Percentiles rank a stretch among this genome's conserved stretches.
Evolutionary conservation across 2,329 filamentous ascomycete species (phyloP).

Genomic region (Monosporascus ibericus): DNA sequence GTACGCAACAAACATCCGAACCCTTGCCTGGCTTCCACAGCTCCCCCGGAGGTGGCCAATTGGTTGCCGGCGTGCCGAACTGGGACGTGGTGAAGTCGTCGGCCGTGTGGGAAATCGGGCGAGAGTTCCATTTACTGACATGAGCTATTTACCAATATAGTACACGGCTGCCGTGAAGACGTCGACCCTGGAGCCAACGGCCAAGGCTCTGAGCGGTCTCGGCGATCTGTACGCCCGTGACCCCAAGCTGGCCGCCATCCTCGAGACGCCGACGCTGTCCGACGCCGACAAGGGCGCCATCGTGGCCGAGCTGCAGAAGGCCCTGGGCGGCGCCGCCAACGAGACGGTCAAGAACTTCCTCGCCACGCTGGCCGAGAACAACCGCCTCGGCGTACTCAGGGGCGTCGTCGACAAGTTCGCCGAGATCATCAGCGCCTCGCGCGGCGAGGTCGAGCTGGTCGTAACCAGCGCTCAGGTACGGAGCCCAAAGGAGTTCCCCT

Average conservation of each 20-base stretch:
- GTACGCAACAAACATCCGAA: constrained; percentile 50
- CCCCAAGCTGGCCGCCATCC: constrained; percentile 69
- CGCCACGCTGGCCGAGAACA: constrained; percentile 86
- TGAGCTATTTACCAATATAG: constrained; percentile 46
- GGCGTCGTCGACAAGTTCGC: constrained; percentile 83
- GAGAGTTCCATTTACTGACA: not conserved
- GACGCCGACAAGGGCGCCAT: constrained; percentile 78
- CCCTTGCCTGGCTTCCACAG: constrained; percentile 9
- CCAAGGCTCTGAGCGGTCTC: constrained; percentile 71
- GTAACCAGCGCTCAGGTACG: constrained; percentile 86
- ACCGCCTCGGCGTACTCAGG: constrained; percentile 78
- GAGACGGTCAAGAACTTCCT: constrained; percentile 94
- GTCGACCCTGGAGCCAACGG: constrained; percentile 75
- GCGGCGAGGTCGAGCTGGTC: constrained; percentile 87
- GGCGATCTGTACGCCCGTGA: constrained; percentile 72
- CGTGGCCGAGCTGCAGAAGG: constrained; percentile 81
- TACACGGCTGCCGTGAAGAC: constrained; percentile 95
- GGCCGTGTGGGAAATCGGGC: no score
- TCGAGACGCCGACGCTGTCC: constrained; percentile 74
- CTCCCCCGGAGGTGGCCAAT: constrained; percentile 1
- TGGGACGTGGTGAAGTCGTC: not conserved
- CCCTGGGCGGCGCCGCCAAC: constrained; percentile 62
- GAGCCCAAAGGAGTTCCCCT: constrained; percentile 9
- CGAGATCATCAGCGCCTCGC: constrained; percentile 79
- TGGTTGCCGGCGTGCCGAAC: not conserved